Base-by-base conservation (phyloP, 306 rosid genomes). In the Lathyrus sativus region DNA sequence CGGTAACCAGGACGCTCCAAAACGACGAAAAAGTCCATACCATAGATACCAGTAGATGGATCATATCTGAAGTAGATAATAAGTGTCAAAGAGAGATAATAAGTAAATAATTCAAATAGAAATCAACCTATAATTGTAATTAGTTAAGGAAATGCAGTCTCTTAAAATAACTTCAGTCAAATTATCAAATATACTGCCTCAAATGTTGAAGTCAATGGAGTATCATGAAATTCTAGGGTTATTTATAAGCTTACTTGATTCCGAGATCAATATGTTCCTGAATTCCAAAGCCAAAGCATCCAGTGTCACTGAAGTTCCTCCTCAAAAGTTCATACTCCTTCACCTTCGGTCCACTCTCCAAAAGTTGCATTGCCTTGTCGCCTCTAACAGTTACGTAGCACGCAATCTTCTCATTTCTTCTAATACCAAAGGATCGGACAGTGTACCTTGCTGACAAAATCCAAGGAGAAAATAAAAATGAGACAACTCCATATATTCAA, bases 311-410 rank as follows among this genome's bases (percentile, higher is more conserved):
- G 19, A 91, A 91, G 83, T 91, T 91, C 80, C 87, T 86, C 28
- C 97, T 58, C 11, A 91, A 72, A 66, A 91, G 79, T 76, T 91
- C 95, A 60, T 86, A 88, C 59, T 88, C 97, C 79, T 88, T 91
- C 42, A 86, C 92, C 84, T 91, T 88, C 67, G 88, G 75, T 2
- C 97, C 97, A 74, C 92, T 88, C 74, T 91, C 97, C 84, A 88
- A 76, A 18, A 88, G 95, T 49, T 88, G 92, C 89, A 88, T 88
- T 1, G 97, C 97, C 81, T 91, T 91, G 11, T 91, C 97, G 12
- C 95, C 95, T 76, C 92, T 85, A 5, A 86, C 95, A 65, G 92
- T 91, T 28, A 91, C 97, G 62, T 91, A 81, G 85, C 97, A 91
- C 0, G 95, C 97, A 76, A 91, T 91, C 85, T 91, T 91, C 54